A percentile compares a stretch with the other conserved stretches of the same genome.
phyloP scores from a whole-genome alignment of 1,284 basidiomycete genomes.

The Ceratobasidium papillatum region DNA sequence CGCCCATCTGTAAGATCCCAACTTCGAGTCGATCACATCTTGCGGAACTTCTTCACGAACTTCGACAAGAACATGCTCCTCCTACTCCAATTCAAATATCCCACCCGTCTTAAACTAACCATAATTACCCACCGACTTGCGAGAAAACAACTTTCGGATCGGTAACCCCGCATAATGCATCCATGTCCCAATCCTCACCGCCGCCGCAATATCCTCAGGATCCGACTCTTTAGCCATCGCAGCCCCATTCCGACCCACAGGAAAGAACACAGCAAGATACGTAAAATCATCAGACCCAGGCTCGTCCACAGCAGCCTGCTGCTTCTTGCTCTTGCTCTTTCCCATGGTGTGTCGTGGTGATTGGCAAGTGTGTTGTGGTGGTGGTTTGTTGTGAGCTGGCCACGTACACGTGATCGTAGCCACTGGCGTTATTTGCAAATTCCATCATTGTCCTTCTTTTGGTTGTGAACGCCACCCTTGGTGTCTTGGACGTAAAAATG shows the following conservation, averaged over 20 bases:
- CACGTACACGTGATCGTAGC: constrained; percentile 29
- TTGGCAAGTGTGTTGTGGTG: not conserved
- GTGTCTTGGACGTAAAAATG: constrained; percentile 13
- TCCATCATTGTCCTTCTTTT: not conserved
- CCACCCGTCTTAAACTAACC: not conserved
- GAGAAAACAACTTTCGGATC: constrained; percentile 27
- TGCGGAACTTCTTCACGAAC: constrained; percentile 28
- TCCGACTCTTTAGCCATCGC: constrained; percentile 5
- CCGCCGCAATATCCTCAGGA: constrained; percentile 9
- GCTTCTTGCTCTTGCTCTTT: constrained; percentile 21
- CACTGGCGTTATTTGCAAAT: constrained; percentile 11
- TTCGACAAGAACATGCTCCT: constrained; percentile 33
- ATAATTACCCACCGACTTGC: not conserved
- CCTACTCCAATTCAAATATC: not conserved
- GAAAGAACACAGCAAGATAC: constrained; percentile 21
- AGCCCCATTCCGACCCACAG: constrained; percentile 22
- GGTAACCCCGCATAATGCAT: constrained; percentile 20
- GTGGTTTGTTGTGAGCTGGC: constrained; percentile 1
- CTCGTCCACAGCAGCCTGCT: constrained; percentile 5
- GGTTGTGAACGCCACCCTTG: not conserved
- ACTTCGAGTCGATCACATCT: constrained; percentile 28
- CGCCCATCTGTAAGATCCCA: constrained; percentile 29
- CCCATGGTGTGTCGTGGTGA: not conserved
- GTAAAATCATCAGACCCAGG: constrained; percentile 31
- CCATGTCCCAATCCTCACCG: constrained; percentile 12